Evolutionary conservation across 1,284 basidiomycete genomes (phyloP), one percentile per base, ranked within the genome.

Genomic region (Ganoderma sinense): DNA sequence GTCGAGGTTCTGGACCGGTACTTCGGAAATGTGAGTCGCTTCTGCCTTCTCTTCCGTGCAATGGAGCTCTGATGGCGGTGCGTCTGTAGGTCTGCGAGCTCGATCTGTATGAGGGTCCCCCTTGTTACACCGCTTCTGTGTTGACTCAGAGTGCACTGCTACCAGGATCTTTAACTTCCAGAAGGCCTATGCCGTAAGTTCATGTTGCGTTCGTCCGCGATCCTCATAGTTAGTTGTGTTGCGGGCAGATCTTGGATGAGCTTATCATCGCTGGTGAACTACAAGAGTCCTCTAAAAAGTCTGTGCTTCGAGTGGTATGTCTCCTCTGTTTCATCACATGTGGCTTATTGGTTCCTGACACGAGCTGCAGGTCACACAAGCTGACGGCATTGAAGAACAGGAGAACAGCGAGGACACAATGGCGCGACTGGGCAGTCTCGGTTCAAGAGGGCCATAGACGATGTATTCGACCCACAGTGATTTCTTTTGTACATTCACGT

Each of bases 1-100:
- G 98, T 99, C 71, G 98, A 99, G 80, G 95, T 99, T n/a, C 84
- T 99, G 68, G 98, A 99, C 82, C 88, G 97, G 63, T 99, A 99
- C 83, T 99, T 99, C 85, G 98, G 98, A 67, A 99, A 99, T 80
- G 97, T 97, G 79, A 75, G 91, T 84, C 10, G 13, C 53, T 23
- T 58, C 64, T 16, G 59, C 69, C 64, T 20, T 13, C 62, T 64
- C 11, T 18, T 31, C n/a, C 45, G 62, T 64, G 14, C 20, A 11
- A 8, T 33, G 70, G 65, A 74, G 62, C n/a, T 26, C 39, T 13
- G 20, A 73, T 48, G 75, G 61, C 40, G 31, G 59, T 20, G 67
- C 16, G 5, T 11, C 6, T 23, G 40, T 79, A 97, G 96, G 96
- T 98, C 23, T 98, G 97, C 85, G 97, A 98, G 83, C 86, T 98